Conservation (phyloP, 1,284 basidiomycete species). For the Cystobasidium sp. region DNA sequence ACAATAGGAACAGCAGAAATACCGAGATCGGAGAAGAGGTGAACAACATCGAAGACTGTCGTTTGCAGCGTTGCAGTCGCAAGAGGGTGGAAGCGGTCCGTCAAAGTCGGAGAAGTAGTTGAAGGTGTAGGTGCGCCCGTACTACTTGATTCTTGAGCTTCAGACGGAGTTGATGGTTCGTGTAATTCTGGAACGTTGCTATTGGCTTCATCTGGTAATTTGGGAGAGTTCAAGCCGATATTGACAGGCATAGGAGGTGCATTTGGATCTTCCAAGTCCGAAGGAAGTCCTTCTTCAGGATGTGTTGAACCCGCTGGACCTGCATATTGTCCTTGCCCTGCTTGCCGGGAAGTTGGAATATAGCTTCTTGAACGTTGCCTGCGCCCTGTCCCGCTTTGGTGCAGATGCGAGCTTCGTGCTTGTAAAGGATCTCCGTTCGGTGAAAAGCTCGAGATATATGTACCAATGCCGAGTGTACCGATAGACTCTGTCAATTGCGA, state of each 20-base stretch:
- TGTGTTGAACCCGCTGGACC: slow-evolving; percentile 16
- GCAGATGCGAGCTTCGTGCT: background rate
- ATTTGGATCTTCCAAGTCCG: slow-evolving; percentile 21
- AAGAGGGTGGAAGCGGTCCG: slow-evolving; percentile 76
- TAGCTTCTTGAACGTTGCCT: slow-evolving; percentile 35
- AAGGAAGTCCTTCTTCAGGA: slow-evolving; percentile 34
- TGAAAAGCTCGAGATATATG: slow-evolving; percentile 68
- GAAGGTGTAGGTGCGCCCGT: background rate
- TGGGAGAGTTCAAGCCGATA: background rate
- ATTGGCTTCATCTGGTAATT: background rate
- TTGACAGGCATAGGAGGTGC: slow-evolving; percentile 9
- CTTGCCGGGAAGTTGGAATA: background rate
- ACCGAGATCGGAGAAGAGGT: slow-evolving; percentile 94
- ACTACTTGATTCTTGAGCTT: background rate
- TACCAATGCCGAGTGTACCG: slow-evolving; percentile 87
- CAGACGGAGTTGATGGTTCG: slow-evolving; percentile 1
- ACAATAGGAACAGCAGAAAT: slow-evolving; percentile 98
- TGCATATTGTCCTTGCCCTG: slow-evolving; percentile 4
- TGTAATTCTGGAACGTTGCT: background rate
- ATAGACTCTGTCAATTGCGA: slow-evolving; percentile 75
- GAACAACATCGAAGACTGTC: slow-evolving; percentile 96
- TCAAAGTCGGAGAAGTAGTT: slow-evolving; percentile 19
- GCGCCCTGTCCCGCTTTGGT: slow-evolving; percentile 3
- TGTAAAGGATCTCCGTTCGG: slow-evolving; percentile 25
- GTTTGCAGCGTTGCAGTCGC: slow-evolving; percentile 90